phyloP scores from a whole-genome alignment of 2,329 filamentous ascomycete species.

The Cladobotryum mycophilum region DNA sequence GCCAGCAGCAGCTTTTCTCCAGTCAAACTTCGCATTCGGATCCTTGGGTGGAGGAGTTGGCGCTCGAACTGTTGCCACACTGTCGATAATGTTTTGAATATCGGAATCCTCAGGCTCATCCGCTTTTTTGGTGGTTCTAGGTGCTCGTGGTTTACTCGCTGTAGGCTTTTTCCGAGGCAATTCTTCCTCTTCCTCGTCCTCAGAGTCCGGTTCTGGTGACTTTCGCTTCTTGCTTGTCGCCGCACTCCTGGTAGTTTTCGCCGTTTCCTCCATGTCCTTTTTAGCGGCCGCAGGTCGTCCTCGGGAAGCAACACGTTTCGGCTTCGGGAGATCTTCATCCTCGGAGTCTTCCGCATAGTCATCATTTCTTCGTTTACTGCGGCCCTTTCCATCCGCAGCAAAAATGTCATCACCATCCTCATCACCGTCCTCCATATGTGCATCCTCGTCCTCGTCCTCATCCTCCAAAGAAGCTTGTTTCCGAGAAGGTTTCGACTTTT shows the following conservation, averaged over 20 bases:
- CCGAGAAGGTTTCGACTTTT: constrained; percentile 35
- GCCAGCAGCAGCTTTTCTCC: constrained; percentile 52
- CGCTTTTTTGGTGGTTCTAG: constrained; percentile 54
- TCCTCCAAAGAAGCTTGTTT: constrained; percentile 39
- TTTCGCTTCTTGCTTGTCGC: constrained; percentile 50
- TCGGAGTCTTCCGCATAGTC: constrained; percentile 73
- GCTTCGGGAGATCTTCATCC: constrained; percentile 57
- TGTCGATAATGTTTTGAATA: constrained; percentile 74
- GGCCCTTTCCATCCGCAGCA: constrained; percentile 61
- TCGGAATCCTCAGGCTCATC: constrained; percentile 64
- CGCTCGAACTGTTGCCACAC: constrained; percentile 73
- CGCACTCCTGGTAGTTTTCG: constrained; percentile 26
- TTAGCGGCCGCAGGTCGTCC: constrained; percentile 22
- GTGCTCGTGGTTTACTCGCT: constrained; percentile 51
- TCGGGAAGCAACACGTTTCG: constrained; percentile 49
- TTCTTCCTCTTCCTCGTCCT: constrained; percentile 53
- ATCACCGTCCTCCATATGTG: constrained; percentile 61
- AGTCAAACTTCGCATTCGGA: constrained; percentile 73
- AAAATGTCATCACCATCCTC: constrained; percentile 76
- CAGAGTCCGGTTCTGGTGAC: constrained; percentile 46
- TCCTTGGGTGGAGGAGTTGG: constrained; percentile 76
- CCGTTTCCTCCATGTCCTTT: constrained; percentile 17
- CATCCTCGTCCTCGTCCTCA: constrained; percentile 51
- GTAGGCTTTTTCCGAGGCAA: constrained; percentile 52
- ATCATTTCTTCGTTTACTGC: constrained; percentile 63